phyloP scores from a whole-genome alignment of 1,139 yeast species.

The Pichia sp. region DNA sequence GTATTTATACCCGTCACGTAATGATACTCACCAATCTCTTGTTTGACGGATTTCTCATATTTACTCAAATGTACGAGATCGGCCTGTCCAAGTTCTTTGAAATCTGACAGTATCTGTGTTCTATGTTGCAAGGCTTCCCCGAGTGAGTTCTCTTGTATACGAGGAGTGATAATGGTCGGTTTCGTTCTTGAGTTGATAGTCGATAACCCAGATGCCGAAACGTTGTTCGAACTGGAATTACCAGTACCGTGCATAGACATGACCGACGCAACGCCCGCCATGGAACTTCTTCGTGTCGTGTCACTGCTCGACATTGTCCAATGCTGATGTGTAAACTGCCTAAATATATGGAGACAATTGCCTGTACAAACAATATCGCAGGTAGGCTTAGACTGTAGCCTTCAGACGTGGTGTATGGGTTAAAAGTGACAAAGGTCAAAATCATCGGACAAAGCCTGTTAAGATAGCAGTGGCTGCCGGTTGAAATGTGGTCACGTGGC shows the following conservation, averaged over 20 bases:
- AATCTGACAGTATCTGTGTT: slow-evolving; percentile 19
- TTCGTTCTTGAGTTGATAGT: slow-evolving; percentile 7
- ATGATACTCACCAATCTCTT: slow-evolving; percentile 51
- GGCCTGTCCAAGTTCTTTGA: slow-evolving; percentile 71
- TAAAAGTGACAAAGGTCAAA: too few species aligned
- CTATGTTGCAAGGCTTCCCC: slow-evolving; percentile 28
- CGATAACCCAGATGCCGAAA: neutral
- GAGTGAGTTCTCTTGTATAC: slow-evolving; percentile 24
- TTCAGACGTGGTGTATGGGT: too few species aligned
- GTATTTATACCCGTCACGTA: slow-evolving; percentile 62
- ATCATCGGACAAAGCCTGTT: too few species aligned
- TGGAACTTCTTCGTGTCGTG: slow-evolving; percentile 8
- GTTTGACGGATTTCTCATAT: slow-evolving; percentile 31
- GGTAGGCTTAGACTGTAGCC: too few species aligned
- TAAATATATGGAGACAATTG: too few species aligned
- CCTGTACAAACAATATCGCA: too few species aligned
- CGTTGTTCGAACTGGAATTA: neutral
- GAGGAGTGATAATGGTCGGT: slow-evolving; percentile 22
- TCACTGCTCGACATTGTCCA: slow-evolving; percentile 5
- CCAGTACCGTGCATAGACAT: neutral
- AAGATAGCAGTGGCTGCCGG: too few species aligned
- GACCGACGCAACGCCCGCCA: slow-evolving; percentile 1
- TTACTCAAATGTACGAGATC: slow-evolving; percentile 71
- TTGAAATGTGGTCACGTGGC: too few species aligned
- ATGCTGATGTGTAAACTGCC: too few species aligned